Evolutionary conservation across 768 basidiomycete species (phyloP).

Genomic region (Mycena floridula): DNA sequence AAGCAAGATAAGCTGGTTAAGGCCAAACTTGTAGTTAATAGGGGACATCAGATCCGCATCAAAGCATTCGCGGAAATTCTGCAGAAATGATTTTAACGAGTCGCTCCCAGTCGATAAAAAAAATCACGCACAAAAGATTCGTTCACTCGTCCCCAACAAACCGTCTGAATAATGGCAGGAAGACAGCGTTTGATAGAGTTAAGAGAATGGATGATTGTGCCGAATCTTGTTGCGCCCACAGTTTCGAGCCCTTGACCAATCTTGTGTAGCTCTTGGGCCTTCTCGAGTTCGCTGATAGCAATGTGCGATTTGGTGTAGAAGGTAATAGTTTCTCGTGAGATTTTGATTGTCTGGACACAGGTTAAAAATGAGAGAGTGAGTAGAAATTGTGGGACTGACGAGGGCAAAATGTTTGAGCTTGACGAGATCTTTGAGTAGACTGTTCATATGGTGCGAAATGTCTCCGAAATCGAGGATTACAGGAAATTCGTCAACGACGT

Average conservation of each 20-base stretch:
- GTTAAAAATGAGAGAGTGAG: neutral
- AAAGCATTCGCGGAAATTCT: neutral
- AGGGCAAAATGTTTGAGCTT: conserved; percentile 15
- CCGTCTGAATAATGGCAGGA: conserved; percentile 12
- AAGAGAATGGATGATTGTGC: conserved; percentile 12
- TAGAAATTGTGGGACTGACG: conserved; percentile 1
- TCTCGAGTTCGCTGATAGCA: conserved; percentile 10
- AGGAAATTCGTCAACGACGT: conserved; percentile 9
- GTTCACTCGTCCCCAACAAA: conserved; percentile 6
- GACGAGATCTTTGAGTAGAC: conserved; percentile 18
- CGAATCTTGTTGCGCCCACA: conserved; percentile 20
- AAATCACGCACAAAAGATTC: conserved; percentile 11
- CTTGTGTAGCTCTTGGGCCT: conserved; percentile 5
- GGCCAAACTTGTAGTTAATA: conserved; percentile 12
- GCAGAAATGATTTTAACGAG: neutral
- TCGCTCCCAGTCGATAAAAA: neutral
- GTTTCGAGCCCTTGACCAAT: conserved; percentile 13
- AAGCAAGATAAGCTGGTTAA: conserved; percentile 10
- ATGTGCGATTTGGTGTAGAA: conserved; percentile 15
- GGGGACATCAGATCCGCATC: conserved; percentile 1
- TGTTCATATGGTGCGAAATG: conserved; percentile 19
- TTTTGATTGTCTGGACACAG: conserved; percentile 5
- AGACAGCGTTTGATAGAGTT: conserved; percentile 12
- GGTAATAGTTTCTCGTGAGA: conserved; percentile 13
- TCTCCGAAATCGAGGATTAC: conserved; percentile 16